These are phyloP conservation scores for Microcos paniculata DNA, from an alignment of 345 rosid genomes.

Conservation along the genomic window DNA sequence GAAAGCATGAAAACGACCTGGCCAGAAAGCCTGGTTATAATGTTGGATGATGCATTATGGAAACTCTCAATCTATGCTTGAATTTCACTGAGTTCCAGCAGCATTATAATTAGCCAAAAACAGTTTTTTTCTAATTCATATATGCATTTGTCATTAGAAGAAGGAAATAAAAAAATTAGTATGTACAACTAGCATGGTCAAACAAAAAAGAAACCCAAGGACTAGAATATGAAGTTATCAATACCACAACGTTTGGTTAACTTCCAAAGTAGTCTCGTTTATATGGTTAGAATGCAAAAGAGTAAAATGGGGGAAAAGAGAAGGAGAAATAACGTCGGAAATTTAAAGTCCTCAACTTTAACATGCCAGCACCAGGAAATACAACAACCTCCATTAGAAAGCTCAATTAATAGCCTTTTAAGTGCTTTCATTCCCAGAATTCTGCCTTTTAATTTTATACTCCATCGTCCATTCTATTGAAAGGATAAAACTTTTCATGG, in stretches of 20 bases:
- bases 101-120: no score
- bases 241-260: neutral
- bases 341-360: neutral
- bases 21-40: slow-evolving; percentile 16
- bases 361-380: neutral
- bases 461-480: neutral
- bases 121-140: no score
- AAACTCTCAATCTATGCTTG: neutral
- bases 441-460: no score
- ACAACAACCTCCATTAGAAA: neutral
- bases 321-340: neutral
- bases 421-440: neutral
- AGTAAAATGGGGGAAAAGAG: neutral
- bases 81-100: no score
- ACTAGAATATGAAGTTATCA: neutral
- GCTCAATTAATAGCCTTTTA: neutral
- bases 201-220: neutral
- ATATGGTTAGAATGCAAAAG: neutral
- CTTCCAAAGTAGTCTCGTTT: neutral
- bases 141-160: no score
- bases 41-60: neutral
- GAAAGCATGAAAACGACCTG: slow-evolving; percentile 91
- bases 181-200: neutral
- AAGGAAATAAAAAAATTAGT: no score
- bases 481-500: neutral